Evolutionary conservation across 2,329 filamentous ascomycete genomes (phyloP).

Genomic region (Chaetothyriales sp.): DNA sequence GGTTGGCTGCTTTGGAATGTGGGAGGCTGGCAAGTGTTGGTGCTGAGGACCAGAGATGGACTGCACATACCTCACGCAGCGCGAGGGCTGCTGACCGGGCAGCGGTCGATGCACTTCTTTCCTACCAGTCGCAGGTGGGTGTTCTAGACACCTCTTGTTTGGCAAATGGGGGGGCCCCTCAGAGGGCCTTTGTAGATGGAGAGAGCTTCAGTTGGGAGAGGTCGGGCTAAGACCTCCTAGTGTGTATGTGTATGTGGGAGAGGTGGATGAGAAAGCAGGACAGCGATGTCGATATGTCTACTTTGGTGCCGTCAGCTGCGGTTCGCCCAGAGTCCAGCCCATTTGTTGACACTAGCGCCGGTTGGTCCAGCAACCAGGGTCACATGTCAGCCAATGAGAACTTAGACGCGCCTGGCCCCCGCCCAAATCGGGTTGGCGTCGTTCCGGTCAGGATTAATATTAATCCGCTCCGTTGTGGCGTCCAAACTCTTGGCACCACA

Average conservation of each 20-base stretch:
- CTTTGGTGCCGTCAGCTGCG: neutral
- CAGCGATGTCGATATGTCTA: neutral
- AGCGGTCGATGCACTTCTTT: conserved; percentile 24
- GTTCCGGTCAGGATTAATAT: neutral
- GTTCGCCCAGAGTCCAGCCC: neutral
- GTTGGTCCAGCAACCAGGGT: neutral
- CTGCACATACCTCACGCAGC: conserved; percentile 57
- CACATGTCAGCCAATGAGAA: neutral
- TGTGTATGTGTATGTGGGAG: neutral
- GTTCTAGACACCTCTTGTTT: conserved; percentile 19
- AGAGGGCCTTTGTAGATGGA: conserved; percentile 2
- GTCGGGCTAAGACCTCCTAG: neutral
- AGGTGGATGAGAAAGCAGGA: neutral
- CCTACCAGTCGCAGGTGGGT: conserved; percentile 16
- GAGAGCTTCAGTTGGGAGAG: neutral
- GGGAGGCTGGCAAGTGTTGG: neutral
- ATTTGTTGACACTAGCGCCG: neutral
- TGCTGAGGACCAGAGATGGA: neutral
- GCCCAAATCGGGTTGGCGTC: neutral
- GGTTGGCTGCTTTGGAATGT: neutral
- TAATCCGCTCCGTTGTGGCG: neutral
- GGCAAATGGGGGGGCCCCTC: conserved; percentile 30
- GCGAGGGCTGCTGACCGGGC: conserved; percentile 70
- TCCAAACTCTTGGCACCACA: neutral
- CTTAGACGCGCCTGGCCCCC: neutral